Base-by-base conservation (phyloP, 768 basidiomycete species). In the Kwoniella bestiolae region DNA sequence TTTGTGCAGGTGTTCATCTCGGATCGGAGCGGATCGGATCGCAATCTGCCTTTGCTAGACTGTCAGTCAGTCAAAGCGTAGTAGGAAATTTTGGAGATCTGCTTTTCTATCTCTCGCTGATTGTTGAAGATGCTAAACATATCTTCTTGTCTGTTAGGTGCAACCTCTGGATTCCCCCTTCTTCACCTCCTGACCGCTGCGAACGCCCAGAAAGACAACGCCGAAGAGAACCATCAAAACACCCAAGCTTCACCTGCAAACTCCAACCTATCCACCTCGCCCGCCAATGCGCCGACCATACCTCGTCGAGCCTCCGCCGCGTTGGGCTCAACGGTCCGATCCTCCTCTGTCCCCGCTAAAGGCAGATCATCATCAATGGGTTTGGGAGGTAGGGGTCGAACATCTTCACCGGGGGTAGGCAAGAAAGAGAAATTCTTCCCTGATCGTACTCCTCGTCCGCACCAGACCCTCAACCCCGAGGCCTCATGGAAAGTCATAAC, bases 121-220 rank as follows among this genome's bases (percentile, higher is more conserved):
- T n/a, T n/a, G n/a, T n/a, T n/a, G n/a, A n/a, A n/a, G n/a, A n/a
- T n/a, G n/a, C n/a, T n/a, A n/a, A n/a, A n/a, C n/a, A n/a, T n/a
- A n/a, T 49, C 18, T 16, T 18, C 3, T 21, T 45, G 26, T 21
- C 11, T 49, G 21, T 2, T 57, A 82, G 93, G 94, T 31, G 92
- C 94, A 74, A 92, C 92, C 0, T 94, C 92, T 3, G 93, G 94
- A 26, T 85, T 95, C 0, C 94, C 94, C 5, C 86, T 95, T 3
- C 86, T 94, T 28, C 91, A 94, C 78, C 82, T 92, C 7, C 83
- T 96, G 18, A 79, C 80, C 7, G 74, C 78, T 21, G 67, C 67
- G 14, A 75, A 77, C 35, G 71, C 68, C 16, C 34, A 25, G 6
- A 38, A 55, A 23, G 52, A 53, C 11, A 52, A 59, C 16, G 29